Evolutionary conservation across 352 stramenopile species (phyloP).

Genomic region (Phytophthora agathidicida): DNA sequence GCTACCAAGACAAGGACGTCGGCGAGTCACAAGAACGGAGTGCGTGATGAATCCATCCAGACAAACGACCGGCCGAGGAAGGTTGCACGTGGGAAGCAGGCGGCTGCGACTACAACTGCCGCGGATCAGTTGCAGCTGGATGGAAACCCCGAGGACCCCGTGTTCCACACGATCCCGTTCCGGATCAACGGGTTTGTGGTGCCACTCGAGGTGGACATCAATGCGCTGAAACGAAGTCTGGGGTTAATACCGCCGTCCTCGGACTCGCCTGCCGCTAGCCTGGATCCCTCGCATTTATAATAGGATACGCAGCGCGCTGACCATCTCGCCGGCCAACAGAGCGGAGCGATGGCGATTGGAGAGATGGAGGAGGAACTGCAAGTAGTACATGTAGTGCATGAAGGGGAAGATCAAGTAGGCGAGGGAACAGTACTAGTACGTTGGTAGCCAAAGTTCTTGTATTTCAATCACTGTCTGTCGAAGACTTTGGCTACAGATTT

Average conservation of each 20-base stretch:
- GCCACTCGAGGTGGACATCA: constrained; percentile 73
- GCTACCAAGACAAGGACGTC: constrained; percentile 10
- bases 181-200: constrained; percentile 79
- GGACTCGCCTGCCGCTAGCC: constrained; percentile 13
- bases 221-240: constrained; percentile 57
- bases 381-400: constrained; percentile 25
- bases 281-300: constrained; percentile 41
- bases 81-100: constrained; percentile 35
- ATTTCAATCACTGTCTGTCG: constrained; percentile 2
- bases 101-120: constrained; percentile 4
- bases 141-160: constrained; percentile 38
- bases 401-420: constrained; percentile 10
- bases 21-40: constrained; percentile 35
- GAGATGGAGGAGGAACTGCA: constrained; percentile 9
- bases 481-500: no score
- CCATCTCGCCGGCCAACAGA: not conserved
- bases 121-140: constrained; percentile 35
- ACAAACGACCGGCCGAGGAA: constrained; percentile 54
- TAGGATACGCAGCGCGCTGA: constrained; percentile 22
- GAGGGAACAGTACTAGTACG: constrained; percentile 18
- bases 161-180: constrained; percentile 70
- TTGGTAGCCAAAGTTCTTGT: constrained; percentile 4
- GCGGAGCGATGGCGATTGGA: constrained; percentile 3
- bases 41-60: constrained; percentile 28
- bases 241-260: constrained; percentile 34